Conservation (phyloP, 2,329 filamentous ascomycete species). For the Trichoderma aggressivum region DNA sequence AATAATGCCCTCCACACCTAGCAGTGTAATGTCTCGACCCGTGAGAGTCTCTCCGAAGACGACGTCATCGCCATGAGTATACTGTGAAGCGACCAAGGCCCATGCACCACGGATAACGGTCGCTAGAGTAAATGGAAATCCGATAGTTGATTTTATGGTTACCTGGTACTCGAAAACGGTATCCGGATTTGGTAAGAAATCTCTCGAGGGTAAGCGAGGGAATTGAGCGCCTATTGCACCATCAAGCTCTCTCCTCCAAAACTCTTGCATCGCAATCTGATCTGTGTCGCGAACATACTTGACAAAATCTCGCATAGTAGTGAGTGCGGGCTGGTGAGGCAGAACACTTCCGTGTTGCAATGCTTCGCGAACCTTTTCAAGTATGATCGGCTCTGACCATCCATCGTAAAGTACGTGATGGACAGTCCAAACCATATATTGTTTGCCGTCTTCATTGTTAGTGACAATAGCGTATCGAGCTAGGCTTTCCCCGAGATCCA, state of each 20-base stretch:
- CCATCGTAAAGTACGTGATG: conserved; percentile 42
- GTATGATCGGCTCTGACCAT: conserved; percentile 29
- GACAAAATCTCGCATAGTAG: conserved; percentile 12
- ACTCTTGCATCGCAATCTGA: conserved; percentile 29
- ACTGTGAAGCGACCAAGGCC: conserved; percentile 24
- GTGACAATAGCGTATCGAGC: background rate
- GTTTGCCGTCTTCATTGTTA: background rate
- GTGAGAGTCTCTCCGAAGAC: conserved; percentile 28
- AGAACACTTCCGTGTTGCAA: conserved; percentile 8
- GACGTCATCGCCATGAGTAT: conserved; percentile 23
- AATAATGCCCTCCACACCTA: conserved; percentile 26
- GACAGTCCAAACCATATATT: conserved; percentile 34
- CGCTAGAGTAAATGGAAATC: conserved; percentile 17
- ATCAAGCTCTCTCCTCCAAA: conserved; percentile 2
- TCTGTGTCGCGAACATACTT: conserved; percentile 17
- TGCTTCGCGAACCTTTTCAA: conserved; percentile 27
- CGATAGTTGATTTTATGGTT: background rate
- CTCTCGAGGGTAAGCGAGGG: background rate
- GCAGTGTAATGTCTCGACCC: conserved; percentile 28
- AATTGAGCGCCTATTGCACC: background rate
- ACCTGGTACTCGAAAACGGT: background rate
- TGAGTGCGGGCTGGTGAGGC: background rate
- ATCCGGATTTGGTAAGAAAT: background rate
- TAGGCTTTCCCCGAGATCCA: background rate
- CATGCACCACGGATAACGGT: conserved; percentile 26